Evolutionary conservation across 345 rosid species (phyloP).

Genomic region (Corchorus capsularis): DNA sequence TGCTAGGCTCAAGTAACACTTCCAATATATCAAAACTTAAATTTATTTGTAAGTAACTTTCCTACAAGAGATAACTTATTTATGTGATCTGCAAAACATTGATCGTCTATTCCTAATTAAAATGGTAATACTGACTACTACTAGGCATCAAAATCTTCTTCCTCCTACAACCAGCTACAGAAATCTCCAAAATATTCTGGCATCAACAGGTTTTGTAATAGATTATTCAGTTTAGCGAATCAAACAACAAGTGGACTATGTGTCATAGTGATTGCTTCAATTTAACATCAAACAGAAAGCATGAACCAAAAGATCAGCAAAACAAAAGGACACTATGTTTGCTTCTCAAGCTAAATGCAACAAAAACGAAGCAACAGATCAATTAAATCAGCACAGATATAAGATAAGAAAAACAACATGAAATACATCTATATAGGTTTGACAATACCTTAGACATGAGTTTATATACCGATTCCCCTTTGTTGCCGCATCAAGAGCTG

Average conservation of each 20-base stretch:
- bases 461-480: slow-evolving; percentile 91
- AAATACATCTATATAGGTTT: background rate
- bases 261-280: background rate
- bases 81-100: background rate
- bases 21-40: background rate
- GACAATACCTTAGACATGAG: slow-evolving; percentile 79
- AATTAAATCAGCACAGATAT: background rate
- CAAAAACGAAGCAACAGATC: background rate
- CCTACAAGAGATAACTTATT: background rate
- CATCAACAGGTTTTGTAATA: background rate
- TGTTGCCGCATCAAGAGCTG: slow-evolving; percentile 87
- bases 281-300: background rate
- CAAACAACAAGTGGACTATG: background rate
- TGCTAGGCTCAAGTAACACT: background rate
- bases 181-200: background rate
- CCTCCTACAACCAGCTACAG: background rate
- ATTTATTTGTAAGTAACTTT: background rate
- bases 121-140: background rate
- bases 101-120: background rate
- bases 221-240: background rate
- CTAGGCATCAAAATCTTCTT: background rate
- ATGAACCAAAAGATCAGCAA: background rate
- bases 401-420: background rate
- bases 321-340: background rate
- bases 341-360: slow-evolving; percentile 7